These are phyloP conservation scores for Lactarius hatsudake DNA, from an alignment of 768 basidiomycete species.

Conservation along the genomic window DNA sequence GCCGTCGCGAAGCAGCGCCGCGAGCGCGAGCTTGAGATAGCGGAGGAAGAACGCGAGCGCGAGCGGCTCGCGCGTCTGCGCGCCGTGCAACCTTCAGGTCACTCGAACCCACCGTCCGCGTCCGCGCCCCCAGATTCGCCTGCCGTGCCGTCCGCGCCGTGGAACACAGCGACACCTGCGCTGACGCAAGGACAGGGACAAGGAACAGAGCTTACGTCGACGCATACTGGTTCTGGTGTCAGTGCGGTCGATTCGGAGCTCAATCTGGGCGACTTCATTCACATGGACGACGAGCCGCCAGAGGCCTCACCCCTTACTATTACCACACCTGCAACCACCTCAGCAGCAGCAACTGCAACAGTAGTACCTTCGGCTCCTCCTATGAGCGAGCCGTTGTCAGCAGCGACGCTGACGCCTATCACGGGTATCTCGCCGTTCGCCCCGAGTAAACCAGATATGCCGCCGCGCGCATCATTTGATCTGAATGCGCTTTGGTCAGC, in stretches of 20 bases:
- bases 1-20: conserved; percentile 28
- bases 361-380: background rate
- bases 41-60: conserved; percentile 58
- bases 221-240: conserved; percentile 39
- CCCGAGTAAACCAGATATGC: conserved; percentile 42
- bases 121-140: conserved; percentile 78
- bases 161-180: conserved; percentile 63
- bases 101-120: conserved; percentile 32
- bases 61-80: conserved; percentile 64
- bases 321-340: background rate
- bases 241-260: conserved; percentile 20
- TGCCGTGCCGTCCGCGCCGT: conserved; percentile 41
- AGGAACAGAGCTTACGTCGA: conserved; percentile 26
- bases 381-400: conserved; percentile 15
- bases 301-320: conserved; percentile 6
- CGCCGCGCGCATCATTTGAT: conserved; percentile 60
- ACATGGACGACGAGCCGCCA: conserved; percentile 29
- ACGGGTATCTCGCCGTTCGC: conserved; percentile 38
- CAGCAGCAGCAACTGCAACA: background rate
- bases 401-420: conserved; percentile 29
- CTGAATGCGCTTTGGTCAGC: conserved; percentile 70
- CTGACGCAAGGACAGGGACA: conserved; percentile 44
- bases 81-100: conserved; percentile 27
- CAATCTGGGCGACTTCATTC: conserved; percentile 28
- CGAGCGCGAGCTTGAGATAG: conserved; percentile 59